Percentiles rank a stretch among this genome's conserved stretches.
These are phyloP conservation scores for Radiomyces spectabilis DNA, from an alignment of 192 early-diverging fungal species.

Conservation along the genomic window DNA sequence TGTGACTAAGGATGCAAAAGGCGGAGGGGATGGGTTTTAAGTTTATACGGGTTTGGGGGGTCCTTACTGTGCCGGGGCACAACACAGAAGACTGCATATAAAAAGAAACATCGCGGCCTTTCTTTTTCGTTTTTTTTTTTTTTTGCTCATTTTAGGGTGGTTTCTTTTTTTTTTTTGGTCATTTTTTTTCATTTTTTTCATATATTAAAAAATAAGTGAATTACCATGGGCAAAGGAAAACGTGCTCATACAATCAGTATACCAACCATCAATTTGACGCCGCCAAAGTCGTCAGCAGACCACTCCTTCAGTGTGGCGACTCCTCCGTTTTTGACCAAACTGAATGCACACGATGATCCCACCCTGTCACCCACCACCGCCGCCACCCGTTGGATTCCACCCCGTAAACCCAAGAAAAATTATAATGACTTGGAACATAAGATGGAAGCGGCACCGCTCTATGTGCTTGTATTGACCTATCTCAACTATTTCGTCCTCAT, in stretches of 20 bases:
- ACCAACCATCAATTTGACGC: conserved; percentile 19
- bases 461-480: conserved; percentile 79
- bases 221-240: conserved; percentile 20
- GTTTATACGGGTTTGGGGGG: too few species aligned
- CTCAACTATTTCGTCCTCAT: conserved; percentile 81
- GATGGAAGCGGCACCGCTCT: conserved; percentile 44
- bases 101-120: too few species aligned
- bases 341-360: neutral
- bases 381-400: conserved; percentile 4
- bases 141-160: neutral
- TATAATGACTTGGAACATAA: conserved; percentile 34
- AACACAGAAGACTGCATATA: too few species aligned
- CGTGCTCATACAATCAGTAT: conserved; percentile 24
- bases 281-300: conserved; percentile 19
- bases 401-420: conserved; percentile 19
- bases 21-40: too few species aligned
- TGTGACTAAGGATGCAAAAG: too few species aligned
- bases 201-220: neutral
- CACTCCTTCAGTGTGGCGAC: conserved; percentile 11
- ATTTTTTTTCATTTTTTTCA: neutral
- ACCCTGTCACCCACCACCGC: neutral
- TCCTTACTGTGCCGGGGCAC: too few species aligned
- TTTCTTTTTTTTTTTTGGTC: conserved; percentile 1
- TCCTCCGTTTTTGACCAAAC: neutral
- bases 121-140: neutral